These are phyloP conservation scores for Debaryomyces fabryi DNA, from an alignment of 1,139 yeast species.

Conservation along the genomic window DNA sequence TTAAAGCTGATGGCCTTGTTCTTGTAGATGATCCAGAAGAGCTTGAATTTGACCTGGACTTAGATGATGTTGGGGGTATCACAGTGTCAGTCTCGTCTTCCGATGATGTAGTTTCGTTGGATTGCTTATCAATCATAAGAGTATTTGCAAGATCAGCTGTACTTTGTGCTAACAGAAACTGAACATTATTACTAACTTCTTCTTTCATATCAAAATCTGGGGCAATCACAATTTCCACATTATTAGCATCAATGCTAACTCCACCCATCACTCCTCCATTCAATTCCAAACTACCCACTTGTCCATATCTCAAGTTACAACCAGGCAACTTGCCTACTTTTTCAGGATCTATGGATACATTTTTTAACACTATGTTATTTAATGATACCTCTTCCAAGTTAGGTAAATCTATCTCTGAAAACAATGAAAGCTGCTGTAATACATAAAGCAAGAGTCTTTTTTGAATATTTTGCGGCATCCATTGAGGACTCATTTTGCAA, in stretches of 20 bases:
- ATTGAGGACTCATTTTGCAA: slow-evolving; percentile 57
- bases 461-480: slow-evolving; percentile 85
- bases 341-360: slow-evolving; percentile 73
- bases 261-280: slow-evolving; percentile 64
- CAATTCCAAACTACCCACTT: slow-evolving; percentile 53
- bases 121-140: slow-evolving; percentile 41
- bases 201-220: slow-evolving; percentile 39
- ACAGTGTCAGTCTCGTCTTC: slow-evolving; percentile 17
- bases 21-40: slow-evolving; percentile 14
- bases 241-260: slow-evolving; percentile 60
- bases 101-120: slow-evolving; percentile 15
- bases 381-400: slow-evolving; percentile 77
- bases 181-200: slow-evolving; percentile 36
- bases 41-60: slow-evolving; percentile 14
- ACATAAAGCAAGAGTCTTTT: slow-evolving; percentile 78
- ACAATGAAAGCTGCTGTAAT: slow-evolving; percentile 78
- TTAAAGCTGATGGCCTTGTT: slow-evolving; percentile 40
- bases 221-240: slow-evolving; percentile 59
- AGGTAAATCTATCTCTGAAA: slow-evolving; percentile 79
- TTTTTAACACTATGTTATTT: slow-evolving; percentile 54
- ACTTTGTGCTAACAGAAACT: slow-evolving; percentile 59
- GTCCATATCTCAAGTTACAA: slow-evolving; percentile 63
- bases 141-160: slow-evolving; percentile 67
- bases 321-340: slow-evolving; percentile 69
- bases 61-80: not conserved